Conservation (phyloP, 2,329 filamentous ascomycete genomes). For the Fusarium clavum region DNA sequence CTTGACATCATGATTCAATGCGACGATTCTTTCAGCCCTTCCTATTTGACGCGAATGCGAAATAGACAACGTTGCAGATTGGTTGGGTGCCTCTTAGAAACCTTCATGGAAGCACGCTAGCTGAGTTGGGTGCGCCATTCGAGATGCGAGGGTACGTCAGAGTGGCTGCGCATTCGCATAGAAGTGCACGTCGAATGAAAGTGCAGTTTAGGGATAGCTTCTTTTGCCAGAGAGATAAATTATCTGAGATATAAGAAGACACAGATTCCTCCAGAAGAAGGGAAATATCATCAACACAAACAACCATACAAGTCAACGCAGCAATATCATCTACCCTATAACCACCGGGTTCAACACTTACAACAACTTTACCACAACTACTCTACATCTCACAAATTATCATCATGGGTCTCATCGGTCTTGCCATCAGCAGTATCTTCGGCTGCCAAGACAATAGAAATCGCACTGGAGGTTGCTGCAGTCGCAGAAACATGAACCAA, state of each 20-base stretch:
- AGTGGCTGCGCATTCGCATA: slow-evolving; percentile 34
- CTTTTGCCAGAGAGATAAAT: background rate
- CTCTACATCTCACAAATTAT: background rate
- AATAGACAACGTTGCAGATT: slow-evolving; percentile 8
- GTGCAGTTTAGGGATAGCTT: slow-evolving; percentile 21
- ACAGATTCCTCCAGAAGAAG: no score
- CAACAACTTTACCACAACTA: background rate
- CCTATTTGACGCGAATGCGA: slow-evolving; percentile 19
- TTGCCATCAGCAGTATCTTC: slow-evolving; percentile 17
- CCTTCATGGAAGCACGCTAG: slow-evolving; percentile 14
- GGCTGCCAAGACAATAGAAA: background rate
- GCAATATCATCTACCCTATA: background rate
- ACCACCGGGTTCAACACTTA: background rate
- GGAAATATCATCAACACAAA: background rate
- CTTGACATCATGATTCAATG: background rate
- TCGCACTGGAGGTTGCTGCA: slow-evolving; percentile 3
- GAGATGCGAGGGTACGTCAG: slow-evolving; percentile 25
- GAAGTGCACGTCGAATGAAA: slow-evolving; percentile 31
- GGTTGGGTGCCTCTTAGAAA: background rate
- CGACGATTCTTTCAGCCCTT: background rate
- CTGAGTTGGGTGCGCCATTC: slow-evolving; percentile 34
- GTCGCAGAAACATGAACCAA: background rate
- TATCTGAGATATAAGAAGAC: slow-evolving; percentile 23
- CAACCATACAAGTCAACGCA: background rate
- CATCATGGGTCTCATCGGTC: slow-evolving; percentile 40